Conservation (phyloP, 2,329 filamentous ascomycete genomes). For the Nemania serpens region DNA sequence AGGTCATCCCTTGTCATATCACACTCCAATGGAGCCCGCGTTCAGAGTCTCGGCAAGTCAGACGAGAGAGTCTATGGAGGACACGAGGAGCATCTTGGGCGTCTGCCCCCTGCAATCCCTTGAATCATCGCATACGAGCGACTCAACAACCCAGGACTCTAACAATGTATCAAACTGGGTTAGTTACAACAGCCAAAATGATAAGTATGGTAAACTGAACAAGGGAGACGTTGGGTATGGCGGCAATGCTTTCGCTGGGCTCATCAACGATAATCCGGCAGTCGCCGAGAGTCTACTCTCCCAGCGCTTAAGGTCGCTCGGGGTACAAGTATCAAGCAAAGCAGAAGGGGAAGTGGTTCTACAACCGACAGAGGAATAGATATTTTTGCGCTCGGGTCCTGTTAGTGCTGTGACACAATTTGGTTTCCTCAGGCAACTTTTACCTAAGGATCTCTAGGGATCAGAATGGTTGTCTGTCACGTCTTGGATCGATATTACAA, state of each 20-base stretch:
- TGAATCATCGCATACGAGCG: conserved; percentile 28
- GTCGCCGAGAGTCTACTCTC: conserved; percentile 71
- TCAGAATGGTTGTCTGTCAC: too few relatives aligned
- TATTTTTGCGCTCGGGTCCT: neutral
- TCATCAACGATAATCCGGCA: conserved; percentile 46
- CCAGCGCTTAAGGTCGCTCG: conserved; percentile 67
- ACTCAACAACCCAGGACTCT: conserved; percentile 45
- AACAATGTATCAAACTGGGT: conserved; percentile 34
- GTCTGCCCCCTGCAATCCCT: conserved; percentile 35
- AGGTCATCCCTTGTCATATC: conserved; percentile 35
- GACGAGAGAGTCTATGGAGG: conserved; percentile 41
- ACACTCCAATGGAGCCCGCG: conserved; percentile 53
- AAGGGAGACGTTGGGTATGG: conserved; percentile 69
- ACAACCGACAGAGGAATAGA: conserved; percentile 3
- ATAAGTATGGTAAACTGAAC: conserved; percentile 68
- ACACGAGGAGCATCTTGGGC: conserved; percentile 30
- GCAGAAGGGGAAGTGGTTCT: neutral
- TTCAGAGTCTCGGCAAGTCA: conserved; percentile 47
- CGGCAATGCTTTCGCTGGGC: conserved; percentile 54
- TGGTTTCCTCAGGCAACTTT: too few relatives aligned
- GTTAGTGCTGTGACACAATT: neutral
- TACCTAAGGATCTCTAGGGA: too few relatives aligned
- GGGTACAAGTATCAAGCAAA: conserved; percentile 45
- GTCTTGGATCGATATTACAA: too few relatives aligned
- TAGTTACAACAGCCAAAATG: conserved; percentile 34